Evolutionary conservation across 768 basidiomycete genomes (phyloP), one percentile per base, ranked within the genome.

Genomic region (Amanita rubescens): DNA sequence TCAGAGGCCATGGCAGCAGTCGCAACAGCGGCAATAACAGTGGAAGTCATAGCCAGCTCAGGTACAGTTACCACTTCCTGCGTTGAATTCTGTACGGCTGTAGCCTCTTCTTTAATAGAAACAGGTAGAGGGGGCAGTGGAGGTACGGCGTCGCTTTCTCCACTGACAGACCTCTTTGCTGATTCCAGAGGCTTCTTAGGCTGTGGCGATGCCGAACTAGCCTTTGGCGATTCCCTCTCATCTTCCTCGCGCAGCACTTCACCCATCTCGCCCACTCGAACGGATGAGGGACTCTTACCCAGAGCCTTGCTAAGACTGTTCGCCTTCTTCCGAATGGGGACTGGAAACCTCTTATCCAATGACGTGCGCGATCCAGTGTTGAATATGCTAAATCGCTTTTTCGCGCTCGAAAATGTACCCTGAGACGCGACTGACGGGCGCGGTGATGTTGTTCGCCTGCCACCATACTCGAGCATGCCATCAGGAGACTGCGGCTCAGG

Each of bases 321-420:
- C 42, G 65, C 61, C 60, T 69, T 58, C 37, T 51, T 51, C 37
- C 49, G 35, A 27, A 22, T 5, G 1, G 49, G 20, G 5, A 41
- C 38, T 55, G 59, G 43, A 10, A 70, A 67, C 38, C 56, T 62
- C 14, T 65, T 57, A 5, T 69, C 65, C 6, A 67, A 63, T 1
- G 59, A 58, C 2, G 71, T 69, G 6, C 63, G 59, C 19, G 63
- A 57, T 15, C 72, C 65, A 9, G 71, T 60, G 34, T 65, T 70
- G 64, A 86, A 86, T 62, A 85, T 77, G 54, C 77, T 83, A 65
- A 89, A 82, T 25, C 84, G 73, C 63, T 81, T 87, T 62, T 75
- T 75, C 42, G 80, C 73, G 32, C 78, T 67, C 19, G 72, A 67
- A 49, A 80, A 73, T 15, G 78, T 73, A 33, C 75, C 72, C 22